Percentiles rank a stretch among this genome's conserved stretches.
These are phyloP conservation scores for Candida glaebosa DNA, from an alignment of 805 yeast genomes.

Conservation along the genomic window DNA sequence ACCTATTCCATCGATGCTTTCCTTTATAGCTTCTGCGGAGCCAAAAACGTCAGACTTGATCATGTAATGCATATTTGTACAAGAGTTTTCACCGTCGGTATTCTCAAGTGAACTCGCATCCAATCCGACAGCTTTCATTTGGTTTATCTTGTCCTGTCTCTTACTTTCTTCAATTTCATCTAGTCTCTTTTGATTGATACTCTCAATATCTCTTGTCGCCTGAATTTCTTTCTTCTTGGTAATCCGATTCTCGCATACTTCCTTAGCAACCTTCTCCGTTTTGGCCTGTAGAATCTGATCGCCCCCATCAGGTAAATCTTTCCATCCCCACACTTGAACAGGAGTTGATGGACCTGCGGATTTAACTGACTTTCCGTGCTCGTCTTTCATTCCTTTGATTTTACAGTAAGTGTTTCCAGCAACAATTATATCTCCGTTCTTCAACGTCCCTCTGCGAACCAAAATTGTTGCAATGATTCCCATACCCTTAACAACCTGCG, in stretches of 20 bases:
- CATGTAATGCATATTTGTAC: slow-evolving; percentile 51
- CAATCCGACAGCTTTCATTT: slow-evolving; percentile 60
- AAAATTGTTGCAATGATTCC: slow-evolving; percentile 86
- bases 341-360: slow-evolving; percentile 85
- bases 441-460: slow-evolving; percentile 73
- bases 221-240: slow-evolving; percentile 49
- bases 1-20: slow-evolving; percentile 78
- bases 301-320: slow-evolving; percentile 87
- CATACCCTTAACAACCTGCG: slow-evolving; percentile 73
- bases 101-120: slow-evolving; percentile 41
- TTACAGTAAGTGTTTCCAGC: slow-evolving; percentile 88
- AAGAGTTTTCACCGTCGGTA: slow-evolving; percentile 17
- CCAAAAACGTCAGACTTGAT: slow-evolving; percentile 92
- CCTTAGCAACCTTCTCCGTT: slow-evolving; percentile 70
- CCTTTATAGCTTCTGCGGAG: slow-evolving; percentile 88
- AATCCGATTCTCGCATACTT: slow-evolving; percentile 63
- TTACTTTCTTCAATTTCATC: slow-evolving; percentile 51
- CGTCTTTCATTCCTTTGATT: slow-evolving; percentile 75
- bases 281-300: slow-evolving; percentile 76
- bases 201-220: slow-evolving; percentile 63
- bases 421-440: slow-evolving; percentile 68
- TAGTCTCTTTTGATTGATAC: slow-evolving; percentile 64
- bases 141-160: slow-evolving; percentile 51
- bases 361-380: slow-evolving; percentile 58
- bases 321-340: slow-evolving; percentile 93